Evolutionary conservation across 2,329 filamentous ascomycete genomes (phyloP), one percentile per base, ranked within the genome.

Genomic region (Diaporthe humulicola): DNA sequence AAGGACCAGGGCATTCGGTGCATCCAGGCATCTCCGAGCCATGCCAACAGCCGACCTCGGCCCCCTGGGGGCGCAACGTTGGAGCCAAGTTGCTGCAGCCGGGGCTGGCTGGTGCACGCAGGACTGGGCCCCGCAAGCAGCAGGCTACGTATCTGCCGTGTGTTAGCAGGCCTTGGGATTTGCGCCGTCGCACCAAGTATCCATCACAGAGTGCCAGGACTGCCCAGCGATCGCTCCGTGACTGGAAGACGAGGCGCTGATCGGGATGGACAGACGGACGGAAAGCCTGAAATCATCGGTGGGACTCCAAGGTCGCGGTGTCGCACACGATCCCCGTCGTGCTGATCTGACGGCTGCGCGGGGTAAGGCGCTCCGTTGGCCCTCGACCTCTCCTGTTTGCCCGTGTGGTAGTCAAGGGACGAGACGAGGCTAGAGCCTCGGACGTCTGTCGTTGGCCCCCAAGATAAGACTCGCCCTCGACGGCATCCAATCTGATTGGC

Each of bases 351-450:
- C 22, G 58, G 30, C 28, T 17, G 50, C n/a, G 40, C 56, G 33
- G 52, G 42, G 58, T 58, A 58, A 42, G 33, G 58, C 19, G 30
- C 48, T 64, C 58, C 50, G 38, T 52, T 67, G 42, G 64, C 33
- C 64, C 30, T 52, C 45, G 30, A 36, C 19, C 60, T 36, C 42
- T 66, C 45, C 45, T 25, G 45, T 67, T 52, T 52, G 64, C 64
- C 33, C 64, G 19, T 40, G 64, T 69, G 48, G 64, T 42, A 36
- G 54, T 70, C 28, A 36, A 64, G 40, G 15, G n/a, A n/a, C 40
- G 40, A 56, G 61, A 61, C 74, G 74, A 74, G 74, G 71, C 74
- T 75, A 60, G 58, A 69, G 56, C 50, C 52, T 52, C 42, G 71
- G 40, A 71, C 60, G 67, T 54, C 36, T 50, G 45, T 75, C 57